phyloP scores from a whole-genome alignment of 1,139 yeast genomes.

The Arxiozyma heterogenica region DNA sequence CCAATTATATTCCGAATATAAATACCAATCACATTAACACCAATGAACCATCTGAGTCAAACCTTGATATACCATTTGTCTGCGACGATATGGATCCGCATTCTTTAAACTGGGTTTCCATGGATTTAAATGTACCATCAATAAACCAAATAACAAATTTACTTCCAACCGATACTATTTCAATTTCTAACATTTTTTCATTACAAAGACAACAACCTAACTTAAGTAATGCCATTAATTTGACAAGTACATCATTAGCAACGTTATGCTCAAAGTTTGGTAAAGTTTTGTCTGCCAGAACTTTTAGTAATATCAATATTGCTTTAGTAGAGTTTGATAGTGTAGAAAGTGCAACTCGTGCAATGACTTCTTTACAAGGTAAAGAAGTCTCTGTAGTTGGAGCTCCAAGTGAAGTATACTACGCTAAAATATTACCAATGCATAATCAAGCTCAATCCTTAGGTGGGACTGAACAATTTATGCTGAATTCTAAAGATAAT shows the following conservation, averaged over 20 bases:
- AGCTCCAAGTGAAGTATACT: slow-evolving; percentile 51
- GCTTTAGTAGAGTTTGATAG: slow-evolving; percentile 69
- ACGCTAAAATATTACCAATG: slow-evolving; percentile 49
- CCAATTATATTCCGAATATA: slow-evolving; percentile 23
- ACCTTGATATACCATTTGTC: slow-evolving; percentile 33
- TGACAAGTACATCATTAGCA: slow-evolving; percentile 31
- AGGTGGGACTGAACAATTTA: background rate
- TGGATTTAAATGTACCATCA: slow-evolving; percentile 63
- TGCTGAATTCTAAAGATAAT: slow-evolving; percentile 6
- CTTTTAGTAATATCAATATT: slow-evolving; percentile 42
- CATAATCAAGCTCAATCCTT: slow-evolving; percentile 20
- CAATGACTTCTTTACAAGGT: slow-evolving; percentile 69
- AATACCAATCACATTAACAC: background rate
- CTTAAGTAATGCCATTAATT: slow-evolving; percentile 27
- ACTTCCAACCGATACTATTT: slow-evolving; percentile 50
- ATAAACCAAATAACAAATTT: slow-evolving; percentile 26
- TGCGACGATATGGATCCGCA: slow-evolving; percentile 49
- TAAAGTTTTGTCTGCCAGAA: slow-evolving; percentile 47
- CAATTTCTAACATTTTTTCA: slow-evolving; percentile 61
- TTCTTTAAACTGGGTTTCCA: slow-evolving; percentile 45
- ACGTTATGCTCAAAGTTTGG: slow-evolving; percentile 47
- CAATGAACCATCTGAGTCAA: slow-evolving; percentile 6
- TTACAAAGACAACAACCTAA: slow-evolving; percentile 42
- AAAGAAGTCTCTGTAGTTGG: slow-evolving; percentile 71
- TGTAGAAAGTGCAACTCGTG: slow-evolving; percentile 67